Base-by-base conservation (phyloP, 768 basidiomycete species). In the Russula brevipes region DNA sequence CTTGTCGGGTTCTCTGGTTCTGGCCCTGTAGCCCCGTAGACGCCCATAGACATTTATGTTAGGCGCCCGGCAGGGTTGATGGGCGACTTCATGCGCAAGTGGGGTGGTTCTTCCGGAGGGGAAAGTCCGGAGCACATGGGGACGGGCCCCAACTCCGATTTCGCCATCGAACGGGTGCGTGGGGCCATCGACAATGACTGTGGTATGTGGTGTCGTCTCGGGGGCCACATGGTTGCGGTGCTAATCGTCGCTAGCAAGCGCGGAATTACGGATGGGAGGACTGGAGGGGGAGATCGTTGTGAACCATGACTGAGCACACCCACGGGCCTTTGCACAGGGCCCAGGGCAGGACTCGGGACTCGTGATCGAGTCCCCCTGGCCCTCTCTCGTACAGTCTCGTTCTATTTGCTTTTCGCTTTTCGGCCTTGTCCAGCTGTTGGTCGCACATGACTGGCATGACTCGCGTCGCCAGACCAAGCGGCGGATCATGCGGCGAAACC, bases 291-390 rank as follows among this genome's bases (percentile, higher is more conserved):
- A 24, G 24, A 24, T 24, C 1, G 24, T 24, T 1, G 24, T 24
- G 24, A 24, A 24, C 24, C 24, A 24, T 24, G 24, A 24, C 24
- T 24, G 24, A 24, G 24, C 24, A 24, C 24, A 41, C 17, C 16
- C 16, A 54, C 54, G 33, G 41, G 41, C 42, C 42, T 17, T 31
- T 24, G 31, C 11, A 44, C 58, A 59, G 59, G 59, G 59, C 30
- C 59, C 51, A 59, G 59, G 59, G 59, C 35, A 19, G 56, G 41
- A 2, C 36, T 24, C 30, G 24, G 4, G 55, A 44, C 42, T 14
- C 11, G n/a, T 38, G 54, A 56, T 56, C 41, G 24, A 44, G 42
- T 19, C 31, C 30, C 49, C 31, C 14, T 50, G 7, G 14, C 12
- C 16, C 14, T 16, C 31, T 11, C 38, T 39, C 38, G 6, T 3